These are phyloP conservation scores for Arabidopsis lyrata DNA, from an alignment of 441 rosid genomes.

Conservation along the genomic window DNA sequence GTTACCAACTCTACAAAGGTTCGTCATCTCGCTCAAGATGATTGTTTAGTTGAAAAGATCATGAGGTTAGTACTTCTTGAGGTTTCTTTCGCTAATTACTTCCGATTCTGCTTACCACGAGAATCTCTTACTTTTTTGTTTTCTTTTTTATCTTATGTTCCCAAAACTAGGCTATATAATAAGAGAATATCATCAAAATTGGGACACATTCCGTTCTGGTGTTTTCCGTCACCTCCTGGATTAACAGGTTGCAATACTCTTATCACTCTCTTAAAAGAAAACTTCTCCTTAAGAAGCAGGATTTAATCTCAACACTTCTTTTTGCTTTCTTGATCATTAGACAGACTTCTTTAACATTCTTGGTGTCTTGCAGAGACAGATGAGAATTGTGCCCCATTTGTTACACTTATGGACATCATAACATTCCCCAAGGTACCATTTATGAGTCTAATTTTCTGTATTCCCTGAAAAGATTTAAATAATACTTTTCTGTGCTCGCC, in stretches of 20 bases:
- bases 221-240: conserved; percentile 64
- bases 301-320: not conserved
- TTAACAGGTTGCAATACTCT: conserved; percentile 64
- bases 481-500: not conserved
- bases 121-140: not conserved
- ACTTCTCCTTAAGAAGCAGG: conserved; percentile 7
- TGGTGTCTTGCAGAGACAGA: conserved; percentile 60
- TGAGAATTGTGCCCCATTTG: conserved; percentile 46
- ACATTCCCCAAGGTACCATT: conserved; percentile 39
- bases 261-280: conserved; percentile 9
- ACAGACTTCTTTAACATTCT: conserved; percentile 21
- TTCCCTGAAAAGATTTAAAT: not conserved
- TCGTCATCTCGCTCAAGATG: conserved; percentile 50
- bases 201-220: conserved; percentile 65
- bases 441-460: not conserved
- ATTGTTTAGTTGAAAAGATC: conserved; percentile 47
- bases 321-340: not conserved
- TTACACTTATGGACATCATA: conserved; percentile 47
- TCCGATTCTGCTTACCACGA: not conserved
- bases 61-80: conserved; percentile 54
- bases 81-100: not conserved
- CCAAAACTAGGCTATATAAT: conserved; percentile 55
- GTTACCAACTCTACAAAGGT: conserved; percentile 58
- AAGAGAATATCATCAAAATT: conserved; percentile 52
- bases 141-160: not conserved